Conservation (phyloP, 306 rosid genomes). For the Vicia faba region DNA sequence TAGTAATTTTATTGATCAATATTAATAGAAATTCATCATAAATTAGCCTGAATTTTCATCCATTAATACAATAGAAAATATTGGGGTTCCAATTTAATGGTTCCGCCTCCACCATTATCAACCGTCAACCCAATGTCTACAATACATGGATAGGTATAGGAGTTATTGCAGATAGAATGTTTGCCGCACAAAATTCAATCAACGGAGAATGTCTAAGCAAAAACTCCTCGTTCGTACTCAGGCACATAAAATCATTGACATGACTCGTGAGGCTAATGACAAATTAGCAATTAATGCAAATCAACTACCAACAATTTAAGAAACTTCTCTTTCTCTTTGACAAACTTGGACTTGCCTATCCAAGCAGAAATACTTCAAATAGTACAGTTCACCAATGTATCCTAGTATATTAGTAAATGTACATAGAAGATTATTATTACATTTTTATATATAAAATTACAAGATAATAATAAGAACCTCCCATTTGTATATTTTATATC, state of each 20-base stretch:
- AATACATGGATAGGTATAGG: background rate
- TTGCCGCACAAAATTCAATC: background rate
- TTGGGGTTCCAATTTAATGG: background rate
- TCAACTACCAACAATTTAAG: conserved; percentile 20
- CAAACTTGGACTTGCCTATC: too few species aligned
- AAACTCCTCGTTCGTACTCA: background rate
- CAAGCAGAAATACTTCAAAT: too few species aligned
- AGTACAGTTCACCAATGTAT: too few species aligned
- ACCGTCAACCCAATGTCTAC: background rate
- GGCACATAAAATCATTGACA: background rate
- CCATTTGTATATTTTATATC: conserved; percentile 26
- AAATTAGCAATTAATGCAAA: conserved; percentile 38
- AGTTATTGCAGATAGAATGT: conserved; percentile 1
- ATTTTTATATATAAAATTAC: background rate
- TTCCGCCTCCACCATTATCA: background rate
- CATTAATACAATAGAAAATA: too few species aligned
- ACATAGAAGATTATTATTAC: background rate
- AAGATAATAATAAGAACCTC: conserved; percentile 28
- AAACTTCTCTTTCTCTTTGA: too few species aligned
- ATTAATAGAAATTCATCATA: too few species aligned
- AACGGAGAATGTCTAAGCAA: background rate
- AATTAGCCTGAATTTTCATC: too few species aligned
- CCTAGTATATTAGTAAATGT: too few species aligned
- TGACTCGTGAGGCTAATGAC: conserved; percentile 4
- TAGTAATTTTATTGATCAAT: too few species aligned